These are phyloP conservation scores for Lophiotrema nucula DNA, from an alignment of 495 filamentous ascomycete species.

Conservation along the genomic window DNA sequence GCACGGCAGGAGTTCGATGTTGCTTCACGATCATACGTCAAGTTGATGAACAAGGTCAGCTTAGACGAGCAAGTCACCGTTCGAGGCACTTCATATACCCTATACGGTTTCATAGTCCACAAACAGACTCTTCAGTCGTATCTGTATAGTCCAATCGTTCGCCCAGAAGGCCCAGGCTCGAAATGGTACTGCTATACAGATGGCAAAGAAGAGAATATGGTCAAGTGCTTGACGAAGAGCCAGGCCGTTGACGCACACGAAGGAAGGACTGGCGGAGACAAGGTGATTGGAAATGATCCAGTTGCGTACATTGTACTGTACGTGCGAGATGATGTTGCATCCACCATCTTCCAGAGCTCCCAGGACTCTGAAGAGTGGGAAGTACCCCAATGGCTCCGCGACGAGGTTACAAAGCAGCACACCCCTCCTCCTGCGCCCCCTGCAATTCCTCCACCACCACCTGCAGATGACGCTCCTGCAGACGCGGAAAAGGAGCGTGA, in stretches of 20 bases:
- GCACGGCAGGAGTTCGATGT: constrained; percentile 57
- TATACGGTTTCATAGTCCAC: constrained; percentile 64
- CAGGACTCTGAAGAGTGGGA: constrained; percentile 30
- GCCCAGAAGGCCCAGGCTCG: constrained; percentile 56
- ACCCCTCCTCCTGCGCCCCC: background rate
- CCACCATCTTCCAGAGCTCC: constrained; percentile 6
- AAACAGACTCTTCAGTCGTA: constrained; percentile 59
- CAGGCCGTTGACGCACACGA: constrained; percentile 57
- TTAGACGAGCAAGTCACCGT: constrained; percentile 56
- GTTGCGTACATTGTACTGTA: constrained; percentile 63
- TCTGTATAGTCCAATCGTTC: constrained; percentile 61
- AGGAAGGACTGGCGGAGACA: constrained; percentile 41
- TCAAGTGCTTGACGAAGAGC: constrained; percentile 57
- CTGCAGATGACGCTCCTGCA: background rate
- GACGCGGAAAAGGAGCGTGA: background rate
- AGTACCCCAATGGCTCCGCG: constrained; percentile 29
- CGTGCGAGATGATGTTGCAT: constrained; percentile 53
- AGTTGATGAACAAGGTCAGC: constrained; percentile 56
- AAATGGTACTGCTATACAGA: constrained; percentile 63
- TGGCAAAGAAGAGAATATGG: constrained; percentile 51
- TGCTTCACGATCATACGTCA: constrained; percentile 54
- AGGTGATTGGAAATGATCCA: constrained; percentile 51
- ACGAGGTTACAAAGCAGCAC: constrained; percentile 26
- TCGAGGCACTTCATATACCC: constrained; percentile 49
- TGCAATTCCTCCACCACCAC: background rate